Percentiles rank a stretch among this genome's conserved stretches.
phyloP scores from a whole-genome alignment of 2,329 filamentous ascomycete species.

The Mycosphaerella arachidis region DNA sequence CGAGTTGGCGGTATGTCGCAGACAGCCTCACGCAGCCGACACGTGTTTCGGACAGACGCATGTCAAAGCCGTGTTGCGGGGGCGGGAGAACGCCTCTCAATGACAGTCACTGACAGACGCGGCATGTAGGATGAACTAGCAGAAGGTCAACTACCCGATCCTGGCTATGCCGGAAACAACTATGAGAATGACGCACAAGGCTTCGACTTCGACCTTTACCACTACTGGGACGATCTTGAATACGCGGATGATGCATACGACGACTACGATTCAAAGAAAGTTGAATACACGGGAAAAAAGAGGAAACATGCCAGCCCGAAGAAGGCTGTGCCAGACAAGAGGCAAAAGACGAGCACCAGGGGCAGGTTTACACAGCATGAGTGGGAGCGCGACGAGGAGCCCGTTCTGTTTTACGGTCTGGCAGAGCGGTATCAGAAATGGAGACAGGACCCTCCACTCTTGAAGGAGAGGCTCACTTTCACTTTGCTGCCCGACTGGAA shows the following conservation, averaged over 20 bases:
- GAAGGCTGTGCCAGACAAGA: constrained; percentile 18
- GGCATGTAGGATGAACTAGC: constrained; percentile 44
- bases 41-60: constrained; percentile 14
- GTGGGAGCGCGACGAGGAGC: constrained; percentile 21
- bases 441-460: constrained; percentile 5
- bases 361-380: constrained; percentile 1
- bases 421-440: constrained; percentile 11
- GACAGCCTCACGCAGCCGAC: background rate
- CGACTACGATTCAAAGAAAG: constrained; percentile 29
- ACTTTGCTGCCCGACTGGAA: constrained; percentile 45
- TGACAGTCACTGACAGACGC: constrained; percentile 2
- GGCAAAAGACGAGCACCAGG: constrained; percentile 20
- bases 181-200: constrained; percentile 27
- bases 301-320: constrained; percentile 23
- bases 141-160: constrained; percentile 44
- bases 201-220: constrained; percentile 46
- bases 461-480: constrained; percentile 32
- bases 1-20: constrained; percentile 34
- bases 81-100: background rate
- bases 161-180: constrained; percentile 34
- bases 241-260: constrained; percentile 46
- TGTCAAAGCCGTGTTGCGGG: background rate
- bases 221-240: constrained; percentile 47
- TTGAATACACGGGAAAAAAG: constrained; percentile 26
- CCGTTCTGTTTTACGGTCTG: constrained; percentile 25